Base-by-base conservation (phyloP, 352 stramenopile species). In the Phytopythium helicoides region DNA sequence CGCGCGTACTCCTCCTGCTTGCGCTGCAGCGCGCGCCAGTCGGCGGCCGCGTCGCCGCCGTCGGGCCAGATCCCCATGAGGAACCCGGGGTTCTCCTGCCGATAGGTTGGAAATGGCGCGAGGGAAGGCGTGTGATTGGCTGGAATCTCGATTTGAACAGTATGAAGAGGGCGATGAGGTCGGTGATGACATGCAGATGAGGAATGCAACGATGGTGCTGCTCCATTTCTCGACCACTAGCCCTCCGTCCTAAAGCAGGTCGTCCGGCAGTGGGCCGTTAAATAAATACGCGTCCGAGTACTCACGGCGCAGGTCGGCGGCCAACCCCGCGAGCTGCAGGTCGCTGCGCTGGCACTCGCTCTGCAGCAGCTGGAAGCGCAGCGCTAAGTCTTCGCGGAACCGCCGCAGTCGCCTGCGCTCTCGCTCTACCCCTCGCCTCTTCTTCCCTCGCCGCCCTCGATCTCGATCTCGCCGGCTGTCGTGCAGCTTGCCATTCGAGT, bases 271-370 rank as follows among this genome's bases (percentile, higher is more conserved):
- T 25, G 67, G 54, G 40, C 60, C 69, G 54, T 67, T 54, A 58
- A 89, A 87, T 16, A 92, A 76, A 63, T 74, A 87, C 31, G 72
- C 73, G 53, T 88, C 73, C 21, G 66, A 58, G 62, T 89, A 89
- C 61, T 89, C 73, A 51, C 74, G 75, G 10, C 71, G 71, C 28
- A 92, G 54, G 25, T 89, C 66, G 11, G 53, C 56, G 38, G 87
- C 52, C 10, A 81, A 44, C 47, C 73, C 65, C 40, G 87, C 73
- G 47, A 84, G 56, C 25, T 83, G 38, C 61, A 92, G 67, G 38
- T 88, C 61, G 31, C 61, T 71, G 44, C 71, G 64, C 45, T 62
- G 54, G 64, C 70, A 74, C 60, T 90, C 73, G 8, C 79, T 86
- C 52, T 87, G 53, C 37, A 88, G 54, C 18, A 92, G 56, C 49